Conservation (phyloP, 164 flowering plant genomes). For the Liriodendron chinense region DNA sequence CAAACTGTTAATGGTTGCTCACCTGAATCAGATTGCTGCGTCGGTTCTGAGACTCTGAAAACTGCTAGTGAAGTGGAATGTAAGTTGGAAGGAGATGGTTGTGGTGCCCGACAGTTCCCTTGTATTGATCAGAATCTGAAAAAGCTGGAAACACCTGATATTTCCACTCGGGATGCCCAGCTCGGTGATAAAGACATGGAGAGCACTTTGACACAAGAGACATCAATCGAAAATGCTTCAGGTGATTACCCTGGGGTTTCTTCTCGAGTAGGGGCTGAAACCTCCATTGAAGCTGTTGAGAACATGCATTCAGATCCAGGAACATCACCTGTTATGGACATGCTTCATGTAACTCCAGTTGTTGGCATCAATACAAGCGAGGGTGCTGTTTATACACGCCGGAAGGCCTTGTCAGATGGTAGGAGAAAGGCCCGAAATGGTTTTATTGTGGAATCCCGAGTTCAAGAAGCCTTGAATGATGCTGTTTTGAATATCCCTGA, state of each 20-base stretch:
- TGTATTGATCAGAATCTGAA: slow-evolving; percentile 13
- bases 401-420: not conserved
- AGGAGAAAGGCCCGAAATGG: not conserved
- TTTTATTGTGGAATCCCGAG: slow-evolving; percentile 5
- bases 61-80: slow-evolving; percentile 11
- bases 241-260: slow-evolving; percentile 22
- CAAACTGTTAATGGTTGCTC: slow-evolving; percentile 11
- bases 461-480: slow-evolving; percentile 31
- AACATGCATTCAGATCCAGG: slow-evolving; percentile 45
- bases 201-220: slow-evolving; percentile 22
- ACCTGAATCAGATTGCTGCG: slow-evolving; percentile 7
- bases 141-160: slow-evolving; percentile 12
- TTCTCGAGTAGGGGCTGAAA: slow-evolving; percentile 22
- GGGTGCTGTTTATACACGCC: not conserved
- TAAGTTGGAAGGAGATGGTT: slow-evolving; percentile 16
- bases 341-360: slow-evolving; percentile 53
- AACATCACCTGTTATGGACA: slow-evolving; percentile 92
- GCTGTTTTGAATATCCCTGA: slow-evolving; percentile 24
- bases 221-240: slow-evolving; percentile 24
- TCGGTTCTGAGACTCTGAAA: slow-evolving; percentile 13
- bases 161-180: slow-evolving; percentile 23
- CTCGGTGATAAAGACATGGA: slow-evolving; percentile 24
- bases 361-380: slow-evolving; percentile 16
- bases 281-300: slow-evolving; percentile 26
- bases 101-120: slow-evolving; percentile 10